Percentiles rank a stretch among this genome's conserved stretches.
Conservation (phyloP, 2,329 filamentous ascomycete species). For the Talaromyces amestolkiae region DNA sequence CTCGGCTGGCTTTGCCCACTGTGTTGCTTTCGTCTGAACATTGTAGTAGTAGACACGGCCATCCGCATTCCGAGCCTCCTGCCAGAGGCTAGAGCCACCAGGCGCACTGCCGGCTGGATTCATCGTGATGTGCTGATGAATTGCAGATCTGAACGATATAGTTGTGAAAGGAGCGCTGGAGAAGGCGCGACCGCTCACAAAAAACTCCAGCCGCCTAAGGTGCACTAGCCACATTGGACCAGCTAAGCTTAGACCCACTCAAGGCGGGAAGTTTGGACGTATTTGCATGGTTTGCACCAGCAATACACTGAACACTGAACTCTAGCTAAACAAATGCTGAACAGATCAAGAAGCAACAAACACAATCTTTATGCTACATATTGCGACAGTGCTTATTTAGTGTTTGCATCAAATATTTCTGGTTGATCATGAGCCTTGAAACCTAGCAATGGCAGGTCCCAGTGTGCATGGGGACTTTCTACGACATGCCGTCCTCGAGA, state of each 20-base stretch:
- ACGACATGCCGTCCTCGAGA: conserved; percentile 43
- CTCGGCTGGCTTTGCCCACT: conserved; percentile 92
- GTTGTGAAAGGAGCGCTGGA: not conserved
- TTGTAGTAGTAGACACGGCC: conserved; percentile 93
- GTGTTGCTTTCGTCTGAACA: conserved; percentile 75
- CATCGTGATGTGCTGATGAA: conserved; percentile 23
- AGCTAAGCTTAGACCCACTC: conserved; percentile 6
- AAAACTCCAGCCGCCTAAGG: conserved; percentile 11
- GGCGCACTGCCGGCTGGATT: conserved; percentile 60
- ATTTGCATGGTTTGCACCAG: conserved; percentile 10
- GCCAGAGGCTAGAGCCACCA: conserved; percentile 63
- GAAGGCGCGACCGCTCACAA: not conserved
- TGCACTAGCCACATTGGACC: conserved; percentile 16
- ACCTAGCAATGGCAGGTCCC: conserved; percentile 32
- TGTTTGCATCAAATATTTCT: not conserved
- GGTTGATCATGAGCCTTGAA: conserved; percentile 25
- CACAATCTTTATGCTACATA: not conserved
- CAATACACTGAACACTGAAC: not conserved
- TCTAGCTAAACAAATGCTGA: not conserved
- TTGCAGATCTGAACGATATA: not conserved
- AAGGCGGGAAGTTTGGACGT: not conserved
- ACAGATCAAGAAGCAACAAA: not conserved
- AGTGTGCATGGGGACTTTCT: conserved; percentile 42
- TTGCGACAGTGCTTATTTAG: too few species aligned
- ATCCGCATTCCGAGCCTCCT: conserved; percentile 75